A percentile compares a stretch with the other conserved stretches of the same genome.
phyloP scores from a whole-genome alignment of 208 protist species.

The Leishmania gerbilli region DNA sequence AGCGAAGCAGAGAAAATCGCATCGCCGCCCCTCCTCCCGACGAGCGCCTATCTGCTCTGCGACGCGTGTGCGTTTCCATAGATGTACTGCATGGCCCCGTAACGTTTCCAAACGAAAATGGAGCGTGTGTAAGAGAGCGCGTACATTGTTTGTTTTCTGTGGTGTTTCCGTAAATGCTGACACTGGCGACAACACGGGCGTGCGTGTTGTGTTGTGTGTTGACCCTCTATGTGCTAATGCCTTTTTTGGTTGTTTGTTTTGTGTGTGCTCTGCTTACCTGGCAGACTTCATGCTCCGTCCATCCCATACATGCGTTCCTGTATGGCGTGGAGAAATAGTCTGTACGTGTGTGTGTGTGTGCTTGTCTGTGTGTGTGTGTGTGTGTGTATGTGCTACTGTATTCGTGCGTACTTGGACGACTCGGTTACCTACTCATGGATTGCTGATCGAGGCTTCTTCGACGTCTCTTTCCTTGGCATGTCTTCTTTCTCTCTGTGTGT shows the following conservation, averaged over 20 bases:
- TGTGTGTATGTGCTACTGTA: not conserved
- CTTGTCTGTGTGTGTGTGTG: slow-evolving; percentile 12
- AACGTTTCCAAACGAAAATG: not conserved
- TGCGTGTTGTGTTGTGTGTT: not conserved
- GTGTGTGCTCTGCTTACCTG: not conserved
- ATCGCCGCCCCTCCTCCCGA: not conserved
- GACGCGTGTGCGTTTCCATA: not conserved
- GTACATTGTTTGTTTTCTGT: not conserved
- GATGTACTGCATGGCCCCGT: not conserved
- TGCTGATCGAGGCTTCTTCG: not conserved
- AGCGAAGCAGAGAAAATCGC: not conserved
- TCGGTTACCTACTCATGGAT: not conserved
- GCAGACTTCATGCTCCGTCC: not conserved
- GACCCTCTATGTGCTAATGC: not conserved
- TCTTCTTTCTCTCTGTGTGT: not conserved
- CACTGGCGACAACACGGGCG: not conserved
- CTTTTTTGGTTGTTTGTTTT: not conserved
- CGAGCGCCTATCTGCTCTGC: not conserved
- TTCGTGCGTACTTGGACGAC: not conserved
- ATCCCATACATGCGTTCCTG: not conserved
- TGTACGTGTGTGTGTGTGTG: slow-evolving; percentile 13
- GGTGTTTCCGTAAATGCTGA: not conserved
- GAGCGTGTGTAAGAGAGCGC: not conserved
- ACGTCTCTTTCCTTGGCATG: not conserved
- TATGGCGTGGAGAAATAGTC: not conserved